Evolutionary conservation across 805 yeast genomes (phyloP).

Genomic region (Starmera caribaea): DNA sequence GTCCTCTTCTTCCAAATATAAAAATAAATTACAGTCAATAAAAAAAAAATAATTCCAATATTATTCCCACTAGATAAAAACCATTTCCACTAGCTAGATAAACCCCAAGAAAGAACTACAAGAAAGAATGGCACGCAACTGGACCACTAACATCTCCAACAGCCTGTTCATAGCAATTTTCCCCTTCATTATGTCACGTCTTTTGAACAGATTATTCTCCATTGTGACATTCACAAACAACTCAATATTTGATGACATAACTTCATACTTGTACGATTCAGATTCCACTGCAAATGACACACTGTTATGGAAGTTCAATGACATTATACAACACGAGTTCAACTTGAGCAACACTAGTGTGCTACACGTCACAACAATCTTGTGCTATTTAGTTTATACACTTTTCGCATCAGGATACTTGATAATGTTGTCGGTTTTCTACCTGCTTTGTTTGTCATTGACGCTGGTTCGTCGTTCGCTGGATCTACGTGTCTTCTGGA

Average conservation of each 20-base stretch:
- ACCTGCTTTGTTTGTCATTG: conserved; percentile 6
- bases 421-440: conserved; percentile 8
- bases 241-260: conserved; percentile 7
- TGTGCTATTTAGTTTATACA: conserved; percentile 7
- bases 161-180: conserved; percentile 1
- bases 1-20: no score
- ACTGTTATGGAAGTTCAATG: conserved; percentile 6
- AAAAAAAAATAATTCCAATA: no score
- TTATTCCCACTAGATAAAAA: no score
- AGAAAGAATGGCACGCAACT: no score
- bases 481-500: no score
- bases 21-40: no score
- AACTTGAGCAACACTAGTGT: neutral
- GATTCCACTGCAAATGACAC: neutral
- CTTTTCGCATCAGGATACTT: conserved; percentile 8
- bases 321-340: conserved; percentile 3
- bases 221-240: conserved; percentile 10
- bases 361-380: conserved; percentile 4
- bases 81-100: no score
- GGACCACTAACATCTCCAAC: no score
- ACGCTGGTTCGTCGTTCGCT: neutral
- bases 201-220: conserved; percentile 5
- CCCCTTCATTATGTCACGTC: conserved; percentile 5
- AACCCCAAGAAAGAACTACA: no score
- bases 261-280: neutral